phyloP scores from a whole-genome alignment of 2,329 filamentous ascomycete genomes.

The Ophiostoma fasciatum region DNA sequence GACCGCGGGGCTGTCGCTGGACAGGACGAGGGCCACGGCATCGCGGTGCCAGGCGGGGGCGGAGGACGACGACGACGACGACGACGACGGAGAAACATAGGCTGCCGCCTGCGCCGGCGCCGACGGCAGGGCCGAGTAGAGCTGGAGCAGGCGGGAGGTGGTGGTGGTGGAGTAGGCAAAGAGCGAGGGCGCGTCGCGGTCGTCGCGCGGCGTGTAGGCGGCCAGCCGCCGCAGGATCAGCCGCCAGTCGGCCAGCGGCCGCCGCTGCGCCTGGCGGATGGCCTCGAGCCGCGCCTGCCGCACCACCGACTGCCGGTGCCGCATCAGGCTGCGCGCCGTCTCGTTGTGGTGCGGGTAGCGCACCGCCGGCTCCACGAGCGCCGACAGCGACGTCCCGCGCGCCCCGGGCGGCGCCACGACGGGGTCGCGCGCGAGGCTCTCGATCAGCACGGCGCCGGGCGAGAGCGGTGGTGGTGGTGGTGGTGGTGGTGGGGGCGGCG shows the following conservation, averaged over 20 bases:
- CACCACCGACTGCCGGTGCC: slow-evolving; percentile 15
- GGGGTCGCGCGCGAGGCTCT: slow-evolving; percentile 13
- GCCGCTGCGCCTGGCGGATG: slow-evolving; percentile 17
- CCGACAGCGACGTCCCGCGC: slow-evolving; percentile 10
- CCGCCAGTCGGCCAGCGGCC: slow-evolving; percentile 24
- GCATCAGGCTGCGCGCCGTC: slow-evolving; percentile 11
- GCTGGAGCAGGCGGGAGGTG: not conserved
- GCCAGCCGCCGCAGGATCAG: slow-evolving; percentile 24
- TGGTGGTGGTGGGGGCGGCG: not conserved
- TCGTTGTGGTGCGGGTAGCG: slow-evolving; percentile 13
- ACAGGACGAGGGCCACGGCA: slow-evolving; percentile 15
- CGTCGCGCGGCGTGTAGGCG: slow-evolving; percentile 18
- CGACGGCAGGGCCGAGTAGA: not conserved
- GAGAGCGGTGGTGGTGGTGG: not conserved
- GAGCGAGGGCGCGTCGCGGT: not conserved
- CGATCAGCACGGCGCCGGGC: slow-evolving; percentile 11
- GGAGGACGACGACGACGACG: not conserved
- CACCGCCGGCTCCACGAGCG: slow-evolving; percentile 16
- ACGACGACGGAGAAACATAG: not conserved
- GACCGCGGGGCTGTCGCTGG: slow-evolving; percentile 8
- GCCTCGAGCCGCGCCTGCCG: slow-evolving; percentile 23
- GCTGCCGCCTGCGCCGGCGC: not conserved
- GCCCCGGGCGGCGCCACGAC: slow-evolving; percentile 9
- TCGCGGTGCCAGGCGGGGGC: slow-evolving; percentile 6
- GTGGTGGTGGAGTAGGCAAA: too few species aligned